Conservation (phyloP, 306 rosid species). For the Trichosanthes cucumerina region DNA sequence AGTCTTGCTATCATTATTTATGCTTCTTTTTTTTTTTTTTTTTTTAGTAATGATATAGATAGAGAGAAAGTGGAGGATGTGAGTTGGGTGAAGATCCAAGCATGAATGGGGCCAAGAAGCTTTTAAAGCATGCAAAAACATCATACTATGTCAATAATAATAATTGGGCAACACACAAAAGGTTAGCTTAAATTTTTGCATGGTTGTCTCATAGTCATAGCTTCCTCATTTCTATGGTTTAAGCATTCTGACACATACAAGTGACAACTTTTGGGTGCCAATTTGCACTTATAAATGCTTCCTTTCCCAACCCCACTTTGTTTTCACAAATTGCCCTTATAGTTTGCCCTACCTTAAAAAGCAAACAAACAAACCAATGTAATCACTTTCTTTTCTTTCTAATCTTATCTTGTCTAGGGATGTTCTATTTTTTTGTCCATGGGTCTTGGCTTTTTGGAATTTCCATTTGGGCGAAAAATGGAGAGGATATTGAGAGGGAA, state of each 20-base stretch:
- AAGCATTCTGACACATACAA: constrained; percentile 3
- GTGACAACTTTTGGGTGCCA: neutral
- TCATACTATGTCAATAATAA: constrained; percentile 3
- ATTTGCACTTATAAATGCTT: neutral
- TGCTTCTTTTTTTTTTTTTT: neutral
- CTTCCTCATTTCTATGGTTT: constrained; percentile 4
- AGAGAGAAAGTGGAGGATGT: constrained; percentile 4
- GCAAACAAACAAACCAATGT: neutral
- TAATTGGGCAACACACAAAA: constrained; percentile 2
- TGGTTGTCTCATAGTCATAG: constrained; percentile 1
- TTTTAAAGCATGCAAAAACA: constrained; percentile 5
- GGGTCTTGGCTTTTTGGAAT: no score
- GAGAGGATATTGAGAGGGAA: no score
- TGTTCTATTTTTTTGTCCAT: no score
- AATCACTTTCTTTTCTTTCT: neutral
- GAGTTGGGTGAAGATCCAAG: constrained; percentile 7
- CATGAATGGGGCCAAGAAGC: neutral
- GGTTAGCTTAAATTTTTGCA: constrained; percentile 1
- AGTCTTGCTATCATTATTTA: constrained; percentile 4
- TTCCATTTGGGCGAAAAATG: no score
- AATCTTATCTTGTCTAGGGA: neutral
- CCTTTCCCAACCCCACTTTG: neutral
- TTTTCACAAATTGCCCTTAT: neutral
- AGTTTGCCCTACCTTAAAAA: neutral
- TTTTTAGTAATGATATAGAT: neutral